Base-by-base conservation (phyloP, 176 grass and related monocot species). In the Ensete glaucum region DNA sequence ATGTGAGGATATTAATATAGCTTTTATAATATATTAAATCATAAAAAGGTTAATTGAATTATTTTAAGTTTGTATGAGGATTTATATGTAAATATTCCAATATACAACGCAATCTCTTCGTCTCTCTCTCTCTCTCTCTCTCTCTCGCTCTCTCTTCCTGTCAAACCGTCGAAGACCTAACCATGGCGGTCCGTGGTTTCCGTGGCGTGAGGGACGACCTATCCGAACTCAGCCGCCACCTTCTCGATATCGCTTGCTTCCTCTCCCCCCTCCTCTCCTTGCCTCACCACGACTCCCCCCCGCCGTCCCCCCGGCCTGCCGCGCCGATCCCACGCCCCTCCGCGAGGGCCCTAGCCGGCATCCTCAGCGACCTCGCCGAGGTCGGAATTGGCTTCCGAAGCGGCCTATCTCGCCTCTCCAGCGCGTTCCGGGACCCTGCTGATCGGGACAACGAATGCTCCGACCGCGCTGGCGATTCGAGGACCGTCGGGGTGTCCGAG, bases 201-300 rank as follows among this genome's bases (percentile, higher is more conserved):
- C 90, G 94, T 34, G 94, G 94, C 81, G 94, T 97, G 52, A 85
- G 90, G 16, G 90, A 97, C 84, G 94, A 97, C 86, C 90, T 97
- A 11, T 89, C 90, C 6, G 94, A 97, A 86, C 88, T 97, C 52
- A 90, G 94, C 13, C 85, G 94, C 7, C 94, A 97, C 77, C 88
- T 97, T 53, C 79, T 97, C 16, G 94, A 91, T 75, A 87, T 97
- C 85, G 94, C 94, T 54, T 97, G 94, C 85, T 93, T 97, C 82
- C 79, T 97, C 22, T 85, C 90, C 85, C 93, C 93, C 23, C 81
- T 97, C 0, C 83, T 97, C 22, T 59, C 75, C 89, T 1, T 88
- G 85, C 9, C 89, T 87, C 17, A 72, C 90, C 62, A 53, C 69
- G 21, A 14, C 21, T 51, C 52, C 43, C 81, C 79, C 50, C 62